Evolutionary conservation across 2,329 filamentous ascomycete genomes (phyloP).

Genomic region (Diaporthe caulivora): DNA sequence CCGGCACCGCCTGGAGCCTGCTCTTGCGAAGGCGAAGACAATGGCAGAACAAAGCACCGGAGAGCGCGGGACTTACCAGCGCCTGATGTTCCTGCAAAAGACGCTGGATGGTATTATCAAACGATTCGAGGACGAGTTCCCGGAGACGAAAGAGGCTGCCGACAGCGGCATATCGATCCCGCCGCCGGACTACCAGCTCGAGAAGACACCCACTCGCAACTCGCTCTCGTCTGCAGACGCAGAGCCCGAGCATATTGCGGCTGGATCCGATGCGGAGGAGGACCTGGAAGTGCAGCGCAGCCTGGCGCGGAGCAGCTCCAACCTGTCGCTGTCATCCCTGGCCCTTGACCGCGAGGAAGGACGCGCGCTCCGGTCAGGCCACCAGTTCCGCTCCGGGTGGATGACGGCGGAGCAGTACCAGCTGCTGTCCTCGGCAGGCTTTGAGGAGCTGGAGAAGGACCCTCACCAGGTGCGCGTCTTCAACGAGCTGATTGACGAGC

Average conservation of each 20-base stretch:
- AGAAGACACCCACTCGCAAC: conserved; percentile 43
- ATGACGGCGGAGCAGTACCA: conserved; percentile 63
- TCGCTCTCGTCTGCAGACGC: conserved; percentile 50
- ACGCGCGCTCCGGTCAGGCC: conserved; percentile 66
- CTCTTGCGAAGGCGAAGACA: conserved; percentile 79
- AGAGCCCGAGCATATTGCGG: conserved; percentile 53
- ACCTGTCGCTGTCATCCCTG: conserved; percentile 62
- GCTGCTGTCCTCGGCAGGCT: conserved; percentile 54
- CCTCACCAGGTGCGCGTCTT: conserved; percentile 66
- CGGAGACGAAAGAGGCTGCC: conserved; percentile 76
- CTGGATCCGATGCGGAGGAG: conserved; percentile 62
- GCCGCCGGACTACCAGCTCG: conserved; percentile 43
- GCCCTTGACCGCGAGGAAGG: conserved; percentile 70
- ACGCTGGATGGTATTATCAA: conserved; percentile 93
- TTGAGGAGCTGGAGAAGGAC: conserved; percentile 64
- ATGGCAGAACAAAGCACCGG: conserved; percentile 66
- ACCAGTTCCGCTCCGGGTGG: conserved; percentile 67
- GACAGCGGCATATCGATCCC: conserved; percentile 48
- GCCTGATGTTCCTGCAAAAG: conserved; percentile 86
- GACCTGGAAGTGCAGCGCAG: conserved; percentile 50
- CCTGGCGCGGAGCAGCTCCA: conserved; percentile 65
- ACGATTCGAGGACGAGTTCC: conserved; percentile 96
- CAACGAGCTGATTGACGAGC: conserved; percentile 71
- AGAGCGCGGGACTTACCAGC: conserved; percentile 78
- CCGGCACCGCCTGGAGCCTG: conserved; percentile 83